Evolutionary conservation across 768 basidiomycete genomes (phyloP).

Genomic region (Leccinum boreale): DNA sequence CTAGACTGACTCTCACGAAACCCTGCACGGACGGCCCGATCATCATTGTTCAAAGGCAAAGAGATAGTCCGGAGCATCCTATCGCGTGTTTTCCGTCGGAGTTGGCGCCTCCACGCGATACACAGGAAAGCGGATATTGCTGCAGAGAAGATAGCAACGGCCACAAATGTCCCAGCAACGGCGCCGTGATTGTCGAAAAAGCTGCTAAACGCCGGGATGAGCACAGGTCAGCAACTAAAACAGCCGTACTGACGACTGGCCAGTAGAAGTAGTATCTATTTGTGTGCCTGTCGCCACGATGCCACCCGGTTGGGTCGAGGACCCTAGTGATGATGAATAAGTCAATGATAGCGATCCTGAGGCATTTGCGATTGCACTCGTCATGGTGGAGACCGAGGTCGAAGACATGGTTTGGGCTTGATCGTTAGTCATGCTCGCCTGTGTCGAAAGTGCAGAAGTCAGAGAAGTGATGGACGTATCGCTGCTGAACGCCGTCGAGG

Average conservation of each 20-base stretch:
- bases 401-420: conserved; percentile 43
- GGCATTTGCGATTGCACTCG: conserved; percentile 36
- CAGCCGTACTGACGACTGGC: conserved; percentile 25
- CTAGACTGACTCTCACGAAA: conserved; percentile 37
- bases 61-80: conserved; percentile 38
- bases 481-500: not conserved
- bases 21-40: conserved; percentile 12
- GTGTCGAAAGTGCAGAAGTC: conserved; percentile 15
- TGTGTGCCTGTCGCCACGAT: conserved; percentile 47
- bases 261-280: conserved; percentile 18
- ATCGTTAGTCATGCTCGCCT: conserved; percentile 39
- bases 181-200: conserved; percentile 68
- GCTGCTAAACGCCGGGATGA: conserved; percentile 30
- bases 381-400: conserved; percentile 31
- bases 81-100: conserved; percentile 35
- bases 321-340: conserved; percentile 43
- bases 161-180: conserved; percentile 72
- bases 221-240: not conserved
- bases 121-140: conserved; percentile 43
- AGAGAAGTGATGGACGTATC: not conserved
- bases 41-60: conserved; percentile 28
- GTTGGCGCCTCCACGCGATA: conserved; percentile 35
- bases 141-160: conserved; percentile 54
- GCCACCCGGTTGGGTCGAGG: conserved; percentile 46
- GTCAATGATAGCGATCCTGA: conserved; percentile 36